These are phyloP conservation scores for Mucor racemosus DNA, from an alignment of 371 early-diverging fungal species.

Conservation along the genomic window DNA sequence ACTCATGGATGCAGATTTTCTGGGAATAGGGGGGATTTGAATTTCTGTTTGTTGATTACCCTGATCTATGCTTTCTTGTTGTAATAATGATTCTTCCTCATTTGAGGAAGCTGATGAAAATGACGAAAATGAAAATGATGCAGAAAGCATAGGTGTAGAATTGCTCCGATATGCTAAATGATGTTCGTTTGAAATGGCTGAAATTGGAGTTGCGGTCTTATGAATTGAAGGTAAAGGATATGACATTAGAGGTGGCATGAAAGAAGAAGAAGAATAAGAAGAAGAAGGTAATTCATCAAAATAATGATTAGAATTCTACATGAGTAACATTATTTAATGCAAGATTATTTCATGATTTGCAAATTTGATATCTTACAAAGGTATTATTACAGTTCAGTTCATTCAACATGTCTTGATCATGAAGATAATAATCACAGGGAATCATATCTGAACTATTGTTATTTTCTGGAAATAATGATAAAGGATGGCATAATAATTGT, in stretches of 20 bases:
- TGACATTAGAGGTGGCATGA: slow-evolving; percentile 1
- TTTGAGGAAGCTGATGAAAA: slow-evolving; percentile 17
- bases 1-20: slow-evolving; percentile 14
- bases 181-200: slow-evolving; percentile 3
- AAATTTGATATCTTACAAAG: slow-evolving; percentile 11
- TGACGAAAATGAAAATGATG: slow-evolving; percentile 18
- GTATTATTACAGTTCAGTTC: slow-evolving; percentile 8
- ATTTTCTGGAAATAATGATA: not conserved
- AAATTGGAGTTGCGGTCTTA: slow-evolving; percentile 9
- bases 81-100: slow-evolving; percentile 4
- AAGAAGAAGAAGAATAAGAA: not conserved
- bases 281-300: slow-evolving; percentile 1
- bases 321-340: not conserved
- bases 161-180: slow-evolving; percentile 8
- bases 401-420: slow-evolving; percentile 8
- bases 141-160: slow-evolving; percentile 18
- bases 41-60: not conserved
- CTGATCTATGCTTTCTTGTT: not conserved
- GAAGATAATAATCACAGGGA: slow-evolving; percentile 9
- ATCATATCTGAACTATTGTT: not conserved
- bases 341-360: no score
- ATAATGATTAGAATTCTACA: not conserved
- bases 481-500: not conserved
- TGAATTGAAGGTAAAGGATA: slow-evolving; percentile 11
- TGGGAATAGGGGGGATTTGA: not conserved